Base-by-base conservation (phyloP, 345 rosid genomes). In the Eucalyptus tenuipes region DNA sequence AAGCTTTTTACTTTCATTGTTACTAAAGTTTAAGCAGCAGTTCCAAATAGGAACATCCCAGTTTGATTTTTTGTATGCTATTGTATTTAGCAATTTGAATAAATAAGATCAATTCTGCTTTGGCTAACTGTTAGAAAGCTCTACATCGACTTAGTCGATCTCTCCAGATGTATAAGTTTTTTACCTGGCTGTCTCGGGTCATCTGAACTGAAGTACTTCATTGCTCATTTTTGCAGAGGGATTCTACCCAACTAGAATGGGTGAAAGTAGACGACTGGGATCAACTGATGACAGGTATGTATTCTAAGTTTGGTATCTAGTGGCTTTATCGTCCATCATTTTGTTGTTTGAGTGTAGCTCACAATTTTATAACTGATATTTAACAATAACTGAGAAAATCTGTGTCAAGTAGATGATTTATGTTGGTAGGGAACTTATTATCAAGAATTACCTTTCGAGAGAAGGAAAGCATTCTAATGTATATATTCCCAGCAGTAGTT, bases 191-290 rank as follows among this genome's bases (percentile, higher is more conserved):
- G 44, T 85, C n/a, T 86, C n/a, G 3, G 16, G 87, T 37, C 84
- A 75, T 81, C 85, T 88, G 89, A 57, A 40, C 48, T 71, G 17
- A 85, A 29, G 87, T 86, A 25, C 20, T 47, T 85, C 22, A 45
- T 25, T 71, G 52, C 52, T 85, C 53, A 59, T 22, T 87, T 93
- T 89, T 91, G 92, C 95, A 98, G 99, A 91, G 93, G 80, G 93
- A 91, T 92, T 91, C 96, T 86, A 91, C 90, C 33, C 88, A 87
- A 85, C 90, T 29, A 88, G 92, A 88, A 89, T 96, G 99, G 99
- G 89, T 96, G 86, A 97, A 92, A 94, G 98, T 96, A 75, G 91
- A 88, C 40, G 92, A 88, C 90, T 98, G 97, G 96, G 97, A 95
- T 87, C 89, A 89, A 87, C 91, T 94, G 87, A 88, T 93, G 42